Percentiles rank a stretch among this genome's conserved stretches.
Conservation (phyloP, 2,329 filamentous ascomycete genomes). For the Alternaria viburni region DNA sequence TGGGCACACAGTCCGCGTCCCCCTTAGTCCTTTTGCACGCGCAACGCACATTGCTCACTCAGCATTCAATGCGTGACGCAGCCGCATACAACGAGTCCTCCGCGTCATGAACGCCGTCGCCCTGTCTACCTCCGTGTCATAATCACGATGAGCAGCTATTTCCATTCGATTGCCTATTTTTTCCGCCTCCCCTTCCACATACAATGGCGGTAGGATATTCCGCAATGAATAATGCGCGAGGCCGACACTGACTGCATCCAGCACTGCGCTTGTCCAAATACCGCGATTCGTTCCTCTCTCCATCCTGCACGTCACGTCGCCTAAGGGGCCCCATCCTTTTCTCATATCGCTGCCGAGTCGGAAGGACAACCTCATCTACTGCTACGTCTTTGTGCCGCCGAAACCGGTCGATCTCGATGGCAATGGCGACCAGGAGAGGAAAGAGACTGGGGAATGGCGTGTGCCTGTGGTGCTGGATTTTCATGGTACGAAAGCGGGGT, state of each 20-base stretch:
- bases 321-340: slow-evolving; percentile 52
- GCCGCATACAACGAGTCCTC: not conserved
- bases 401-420: slow-evolving; percentile 36
- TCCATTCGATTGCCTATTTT: slow-evolving; percentile 43
- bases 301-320: slow-evolving; percentile 48
- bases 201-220: slow-evolving; percentile 33
- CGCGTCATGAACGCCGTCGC: slow-evolving; percentile 4
- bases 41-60: slow-evolving; percentile 8
- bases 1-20: slow-evolving; percentile 8
- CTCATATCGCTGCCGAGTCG: slow-evolving; percentile 50
- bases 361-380: slow-evolving; percentile 45
- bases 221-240: not conserved
- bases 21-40: not conserved
- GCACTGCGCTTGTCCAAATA: slow-evolving; percentile 46
- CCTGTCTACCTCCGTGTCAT: not conserved
- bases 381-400: slow-evolving; percentile 53
- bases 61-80: slow-evolving; percentile 1
- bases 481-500: not conserved
- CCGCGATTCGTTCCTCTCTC: slow-evolving; percentile 47
- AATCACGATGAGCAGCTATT: slow-evolving; percentile 38
- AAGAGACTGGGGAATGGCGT: slow-evolving; percentile 37
- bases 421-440: slow-evolving; percentile 24
- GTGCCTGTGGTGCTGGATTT: slow-evolving; percentile 52
- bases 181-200: slow-evolving; percentile 39
- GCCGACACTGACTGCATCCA: not conserved